Percentiles rank a stretch among this genome's conserved stretches.
phyloP scores from a whole-genome alignment of 169 alveolate species.

The Plasmodium coatneyi region DNA sequence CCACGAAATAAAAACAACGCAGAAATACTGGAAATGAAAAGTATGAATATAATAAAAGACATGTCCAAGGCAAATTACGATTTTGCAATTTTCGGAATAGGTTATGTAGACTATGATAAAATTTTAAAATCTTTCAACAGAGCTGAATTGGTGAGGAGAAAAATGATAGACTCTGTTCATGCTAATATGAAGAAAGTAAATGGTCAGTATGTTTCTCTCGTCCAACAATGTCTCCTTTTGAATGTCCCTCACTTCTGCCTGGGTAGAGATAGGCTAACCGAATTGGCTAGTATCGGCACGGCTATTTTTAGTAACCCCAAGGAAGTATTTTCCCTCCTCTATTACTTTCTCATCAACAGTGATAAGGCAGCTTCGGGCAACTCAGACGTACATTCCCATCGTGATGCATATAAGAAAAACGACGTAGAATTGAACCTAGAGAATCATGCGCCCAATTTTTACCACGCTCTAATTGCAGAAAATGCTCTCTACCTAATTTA shows the following conservation, averaged over 20 bases:
- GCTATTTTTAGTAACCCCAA: conserved; percentile 68
- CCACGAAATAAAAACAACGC: conserved; percentile 58
- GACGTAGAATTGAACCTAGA: conserved; percentile 24
- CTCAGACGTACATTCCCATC: neutral
- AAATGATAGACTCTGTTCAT: conserved; percentile 55
- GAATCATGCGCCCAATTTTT: conserved; percentile 54
- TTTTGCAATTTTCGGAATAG: conserved; percentile 69
- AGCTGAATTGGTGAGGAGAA: conserved; percentile 65
- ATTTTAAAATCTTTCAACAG: conserved; percentile 72
- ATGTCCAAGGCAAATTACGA: conserved; percentile 46
- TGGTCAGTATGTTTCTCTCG: conserved; percentile 71
- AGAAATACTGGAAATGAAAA: conserved; percentile 70
- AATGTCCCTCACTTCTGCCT: conserved; percentile 75
- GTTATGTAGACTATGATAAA: conserved; percentile 75
- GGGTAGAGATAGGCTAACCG: conserved; percentile 75
- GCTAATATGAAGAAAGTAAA: conserved; percentile 58
- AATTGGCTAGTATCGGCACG: conserved; percentile 68
- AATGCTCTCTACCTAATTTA: conserved; percentile 66
- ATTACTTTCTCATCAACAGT: conserved; percentile 66
- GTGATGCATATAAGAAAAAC: neutral
- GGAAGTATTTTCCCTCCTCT: conserved; percentile 53
- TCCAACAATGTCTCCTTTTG: conserved; percentile 72
- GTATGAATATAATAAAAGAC: conserved; percentile 66
- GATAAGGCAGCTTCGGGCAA: neutral
- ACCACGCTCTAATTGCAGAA: conserved; percentile 54